Evolutionary conservation across 495 filamentous ascomycete species (phyloP).

Genomic region (Penicillium roqueforti): DNA sequence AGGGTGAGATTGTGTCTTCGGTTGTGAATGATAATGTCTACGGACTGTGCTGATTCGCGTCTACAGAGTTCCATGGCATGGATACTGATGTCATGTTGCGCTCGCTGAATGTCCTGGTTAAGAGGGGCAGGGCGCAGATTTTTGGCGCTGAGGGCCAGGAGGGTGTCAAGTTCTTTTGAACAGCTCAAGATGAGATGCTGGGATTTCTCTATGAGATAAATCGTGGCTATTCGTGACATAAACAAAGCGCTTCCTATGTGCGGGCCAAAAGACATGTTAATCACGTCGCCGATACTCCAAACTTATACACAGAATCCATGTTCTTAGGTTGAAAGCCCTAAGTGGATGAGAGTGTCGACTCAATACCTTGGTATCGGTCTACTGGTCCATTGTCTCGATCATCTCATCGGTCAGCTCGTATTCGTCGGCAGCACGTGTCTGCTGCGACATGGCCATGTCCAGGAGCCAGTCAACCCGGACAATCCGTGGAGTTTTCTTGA

Average conservation of each 20-base stretch:
- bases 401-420: conserved; percentile 51
- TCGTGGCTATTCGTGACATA: conserved; percentile 28
- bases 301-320: conserved; percentile 16
- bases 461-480: conserved; percentile 85
- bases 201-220: conserved; percentile 13
- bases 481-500: conserved; percentile 69
- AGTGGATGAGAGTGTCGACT: background rate
- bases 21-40: background rate
- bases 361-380: conserved; percentile 2
- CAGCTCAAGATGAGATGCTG: background rate
- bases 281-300: conserved; percentile 10
- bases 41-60: conserved; percentile 13
- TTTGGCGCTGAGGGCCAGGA: conserved; percentile 81
- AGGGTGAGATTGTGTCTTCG: conserved; percentile 44
- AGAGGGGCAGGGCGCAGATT: conserved; percentile 85
- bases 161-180: conserved; percentile 94
- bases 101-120: conserved; percentile 74
- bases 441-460: conserved; percentile 82
- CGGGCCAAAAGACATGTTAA: conserved; percentile 7
- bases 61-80: conserved; percentile 80
- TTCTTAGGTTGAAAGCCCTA: background rate
- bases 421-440: conserved; percentile 57
- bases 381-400: conserved; percentile 27
- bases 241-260: conserved; percentile 17
- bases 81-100: conserved; percentile 74